These are phyloP conservation scores for Suillus decipiens DNA, from an alignment of 768 basidiomycete species.

Conservation along the genomic window DNA sequence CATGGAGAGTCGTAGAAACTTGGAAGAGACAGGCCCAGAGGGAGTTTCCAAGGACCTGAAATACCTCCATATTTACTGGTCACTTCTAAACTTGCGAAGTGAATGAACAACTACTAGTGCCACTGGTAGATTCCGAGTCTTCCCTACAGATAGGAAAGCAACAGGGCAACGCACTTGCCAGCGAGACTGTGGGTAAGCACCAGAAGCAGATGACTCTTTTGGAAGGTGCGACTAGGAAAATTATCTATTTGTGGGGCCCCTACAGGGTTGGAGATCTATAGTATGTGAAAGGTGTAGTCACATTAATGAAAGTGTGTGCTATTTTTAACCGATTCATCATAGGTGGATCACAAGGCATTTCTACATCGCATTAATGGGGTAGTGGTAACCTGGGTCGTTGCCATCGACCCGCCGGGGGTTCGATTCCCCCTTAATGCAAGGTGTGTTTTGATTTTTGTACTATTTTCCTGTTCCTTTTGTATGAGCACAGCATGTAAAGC, in stretches of 20 bases:
- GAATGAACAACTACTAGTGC: background rate
- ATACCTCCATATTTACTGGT: constrained; percentile 24
- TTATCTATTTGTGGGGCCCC: background rate
- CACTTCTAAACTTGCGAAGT: background rate
- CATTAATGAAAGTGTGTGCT: background rate
- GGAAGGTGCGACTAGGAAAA: background rate
- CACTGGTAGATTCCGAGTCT: too few relatives aligned
- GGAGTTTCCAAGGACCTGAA: constrained; percentile 20
- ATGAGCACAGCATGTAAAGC: background rate
- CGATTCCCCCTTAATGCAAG: constrained; percentile 84
- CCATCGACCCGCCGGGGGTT: constrained; percentile 87
- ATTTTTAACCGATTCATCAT: background rate
- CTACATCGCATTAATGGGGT: constrained; percentile 55
- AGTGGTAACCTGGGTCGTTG: constrained; percentile 70
- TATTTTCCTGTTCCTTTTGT: background rate
- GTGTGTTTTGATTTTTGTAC: background rate
- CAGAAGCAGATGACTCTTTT: background rate
- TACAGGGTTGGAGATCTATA: background rate
- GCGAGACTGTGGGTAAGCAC: background rate
- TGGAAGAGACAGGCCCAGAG: constrained; percentile 20
- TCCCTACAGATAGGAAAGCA: background rate
- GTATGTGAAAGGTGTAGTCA: background rate
- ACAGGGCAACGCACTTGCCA: background rate
- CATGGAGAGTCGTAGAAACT: constrained; percentile 16
- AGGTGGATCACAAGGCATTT: background rate